These are phyloP conservation scores for Skeletonema tropicum DNA, from an alignment of 108 stramenopile species.

Conservation along the genomic window DNA sequence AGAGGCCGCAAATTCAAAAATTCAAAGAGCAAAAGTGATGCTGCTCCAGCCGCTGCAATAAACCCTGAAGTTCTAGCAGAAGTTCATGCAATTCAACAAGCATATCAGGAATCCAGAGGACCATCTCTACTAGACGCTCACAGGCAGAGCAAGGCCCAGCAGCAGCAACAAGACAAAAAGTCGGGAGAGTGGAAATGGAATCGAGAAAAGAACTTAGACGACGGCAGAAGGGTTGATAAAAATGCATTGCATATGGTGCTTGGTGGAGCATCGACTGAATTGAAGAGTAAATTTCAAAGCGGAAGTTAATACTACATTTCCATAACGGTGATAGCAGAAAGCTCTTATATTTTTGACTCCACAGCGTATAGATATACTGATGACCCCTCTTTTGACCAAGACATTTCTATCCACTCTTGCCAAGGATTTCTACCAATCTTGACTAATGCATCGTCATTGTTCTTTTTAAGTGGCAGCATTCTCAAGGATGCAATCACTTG, in stretches of 20 bases:
- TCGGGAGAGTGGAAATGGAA: constrained; percentile 71
- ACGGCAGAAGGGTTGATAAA: constrained; percentile 87
- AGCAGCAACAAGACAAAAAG: constrained; percentile 21
- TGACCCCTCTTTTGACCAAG: constrained; percentile 63
- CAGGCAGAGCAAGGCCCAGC: constrained; percentile 52
- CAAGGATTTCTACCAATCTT: constrained; percentile 37
- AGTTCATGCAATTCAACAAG: constrained; percentile 74
- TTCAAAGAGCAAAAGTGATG: constrained; percentile 46
- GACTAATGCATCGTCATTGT: constrained; percentile 5
- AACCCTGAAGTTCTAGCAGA: constrained; percentile 78
- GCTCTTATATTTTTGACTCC: constrained; percentile 11
- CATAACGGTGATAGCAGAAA: not conserved
- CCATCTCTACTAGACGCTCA: constrained; percentile 79
- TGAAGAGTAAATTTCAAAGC: constrained; percentile 81
- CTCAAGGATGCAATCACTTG: constrained; percentile 65
- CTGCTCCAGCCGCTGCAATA: constrained; percentile 22
- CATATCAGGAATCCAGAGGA: constrained; percentile 74
- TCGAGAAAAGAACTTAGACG: constrained; percentile 78
- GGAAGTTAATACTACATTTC: constrained; percentile 28
- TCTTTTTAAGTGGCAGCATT: constrained; percentile 31
- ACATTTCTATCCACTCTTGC: constrained; percentile 65
- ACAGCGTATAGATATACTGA: constrained; percentile 64
- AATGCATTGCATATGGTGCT: constrained; percentile 75
- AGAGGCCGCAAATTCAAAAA: constrained; percentile 72
- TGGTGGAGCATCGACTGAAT: constrained; percentile 72